Percentiles rank a stretch among this genome's conserved stretches.
Conservation (phyloP, 2,329 filamentous ascomycete species). For the Diaporthe aspalathi region DNA sequence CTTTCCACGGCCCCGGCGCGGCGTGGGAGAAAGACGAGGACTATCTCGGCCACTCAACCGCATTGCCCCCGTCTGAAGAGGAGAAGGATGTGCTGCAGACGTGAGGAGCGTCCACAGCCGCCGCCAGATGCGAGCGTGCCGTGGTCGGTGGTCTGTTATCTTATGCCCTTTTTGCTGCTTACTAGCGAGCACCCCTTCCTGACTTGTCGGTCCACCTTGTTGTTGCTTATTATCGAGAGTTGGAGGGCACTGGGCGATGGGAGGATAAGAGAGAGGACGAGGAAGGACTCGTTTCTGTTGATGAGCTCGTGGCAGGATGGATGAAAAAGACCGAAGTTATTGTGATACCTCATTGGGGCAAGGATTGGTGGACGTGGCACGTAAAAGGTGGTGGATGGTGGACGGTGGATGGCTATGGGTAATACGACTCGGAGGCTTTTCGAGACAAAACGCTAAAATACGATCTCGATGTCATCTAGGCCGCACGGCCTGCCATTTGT, state of each 20-base stretch:
- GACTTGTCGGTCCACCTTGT: not conserved
- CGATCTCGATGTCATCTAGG: slow-evolving; percentile 23
- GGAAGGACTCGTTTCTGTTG: not conserved
- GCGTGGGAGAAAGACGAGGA: slow-evolving; percentile 65
- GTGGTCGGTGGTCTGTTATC: slow-evolving; percentile 21
- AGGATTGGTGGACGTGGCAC: not conserved
- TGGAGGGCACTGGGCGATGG: not conserved
- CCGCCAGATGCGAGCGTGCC: not conserved
- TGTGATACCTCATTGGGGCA: slow-evolving; percentile 6
- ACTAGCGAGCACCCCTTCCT: not conserved
- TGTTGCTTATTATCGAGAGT: not conserved
- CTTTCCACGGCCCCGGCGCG: slow-evolving; percentile 62
- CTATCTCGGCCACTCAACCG: slow-evolving; percentile 52
- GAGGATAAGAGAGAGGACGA: not conserved
- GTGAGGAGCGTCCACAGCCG: slow-evolving; percentile 41
- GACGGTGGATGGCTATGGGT: not conserved
- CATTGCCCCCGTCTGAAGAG: slow-evolving; percentile 53
- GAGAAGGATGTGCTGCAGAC: slow-evolving; percentile 56
- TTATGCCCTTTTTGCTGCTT: slow-evolving; percentile 12
- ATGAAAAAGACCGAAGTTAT: not conserved
- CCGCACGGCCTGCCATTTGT: not conserved
- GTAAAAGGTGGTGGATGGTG: not conserved
- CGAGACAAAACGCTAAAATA: slow-evolving; percentile 16
- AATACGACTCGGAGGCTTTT: slow-evolving; percentile 11
- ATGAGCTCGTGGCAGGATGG: not conserved